Base-by-base conservation (phyloP, 1,284 basidiomycete genomes). In the Pseudozyma sp. region DNA sequence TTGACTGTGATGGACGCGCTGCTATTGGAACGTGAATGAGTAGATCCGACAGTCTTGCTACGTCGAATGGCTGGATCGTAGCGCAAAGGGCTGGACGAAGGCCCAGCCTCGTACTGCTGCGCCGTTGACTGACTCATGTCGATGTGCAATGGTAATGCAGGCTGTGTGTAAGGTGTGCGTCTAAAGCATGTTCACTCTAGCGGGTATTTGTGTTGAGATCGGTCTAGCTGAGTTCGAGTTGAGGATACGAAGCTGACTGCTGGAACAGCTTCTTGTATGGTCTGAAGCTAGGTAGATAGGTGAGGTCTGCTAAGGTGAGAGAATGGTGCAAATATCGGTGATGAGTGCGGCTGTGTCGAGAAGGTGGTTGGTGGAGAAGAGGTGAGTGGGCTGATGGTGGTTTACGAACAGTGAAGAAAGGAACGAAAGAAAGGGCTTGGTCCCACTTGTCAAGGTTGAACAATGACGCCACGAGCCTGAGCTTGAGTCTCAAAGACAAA, bases 1-100 rank as follows among this genome's bases (percentile, higher is more conserved):
- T 31, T 45, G 16, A 50, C 18, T 10, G 54, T 3, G 11, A 35
- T 39, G 18, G 52, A 43, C 51, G 52, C 43, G 12, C 16, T 36
- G 43, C 56, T 11, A 14, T 45, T 43, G 21, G 58, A 36, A 44
- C 44, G 44, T 25, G 54, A 57, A 14, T 25, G 18, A 11, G 49
- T 38, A 7, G 58, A 39, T 48, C 55, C 40, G 45, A 73, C 36
- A 11, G 70, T 73, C n/a, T 73, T 68, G 65, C 65, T 53, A 25
- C 70, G 59, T 52, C 70, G 56, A 5, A 70, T 48, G 39, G 16
- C 18, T 1, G 45, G 47, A 10, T 65, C 51, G 52, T 49, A 40
- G 38, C 53, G 58, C 18, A 39, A 39, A 6, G 61, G 35, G 19
- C 47, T 48, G 18, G 60, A 59, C 21, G 60, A 70, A 43, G 67